These are phyloP conservation scores for Talaromyces sp. DNA, from an alignment of 2,329 filamentous ascomycete genomes.

Conservation along the genomic window DNA sequence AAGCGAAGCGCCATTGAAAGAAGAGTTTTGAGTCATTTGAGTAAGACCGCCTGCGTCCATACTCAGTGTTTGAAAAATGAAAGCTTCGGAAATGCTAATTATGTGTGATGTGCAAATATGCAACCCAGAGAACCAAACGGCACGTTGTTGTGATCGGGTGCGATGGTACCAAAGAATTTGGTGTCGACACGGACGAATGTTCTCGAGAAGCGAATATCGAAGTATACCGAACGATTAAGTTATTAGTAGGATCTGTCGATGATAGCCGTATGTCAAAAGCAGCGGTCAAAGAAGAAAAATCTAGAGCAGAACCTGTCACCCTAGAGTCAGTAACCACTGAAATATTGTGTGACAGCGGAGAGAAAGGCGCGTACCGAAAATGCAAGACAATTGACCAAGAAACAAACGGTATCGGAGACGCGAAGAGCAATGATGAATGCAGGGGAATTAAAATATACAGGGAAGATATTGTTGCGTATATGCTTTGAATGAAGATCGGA, in stretches of 20 bases:
- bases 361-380: constrained; percentile 19
- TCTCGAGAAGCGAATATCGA: constrained; percentile 2
- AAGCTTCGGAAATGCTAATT: constrained; percentile 26
- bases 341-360: neutral
- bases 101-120: constrained; percentile 21
- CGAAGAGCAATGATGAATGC: constrained; percentile 19
- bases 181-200: neutral
- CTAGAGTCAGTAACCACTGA: constrained; percentile 1
- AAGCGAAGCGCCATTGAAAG: constrained; percentile 63
- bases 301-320: constrained; percentile 5
- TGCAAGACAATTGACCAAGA: constrained; percentile 18
- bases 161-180: constrained; percentile 9
- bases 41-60: constrained; percentile 98
- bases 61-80: constrained; percentile 33
- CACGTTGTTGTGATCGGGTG: constrained; percentile 7
- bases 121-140: constrained; percentile 5
- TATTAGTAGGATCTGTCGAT: constrained; percentile 10
- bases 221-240: constrained; percentile 9
- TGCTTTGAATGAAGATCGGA: constrained; percentile 2
- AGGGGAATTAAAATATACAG: constrained; percentile 16
- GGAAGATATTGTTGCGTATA: constrained; percentile 20
- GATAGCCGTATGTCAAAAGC: constrained; percentile 9
- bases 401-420: constrained; percentile 13
- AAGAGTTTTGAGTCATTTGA: constrained; percentile 94
- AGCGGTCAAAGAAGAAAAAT: constrained; percentile 15